Evolutionary conservation across 1,284 basidiomycete genomes (phyloP).

Genomic region (Ustilago lituana): DNA sequence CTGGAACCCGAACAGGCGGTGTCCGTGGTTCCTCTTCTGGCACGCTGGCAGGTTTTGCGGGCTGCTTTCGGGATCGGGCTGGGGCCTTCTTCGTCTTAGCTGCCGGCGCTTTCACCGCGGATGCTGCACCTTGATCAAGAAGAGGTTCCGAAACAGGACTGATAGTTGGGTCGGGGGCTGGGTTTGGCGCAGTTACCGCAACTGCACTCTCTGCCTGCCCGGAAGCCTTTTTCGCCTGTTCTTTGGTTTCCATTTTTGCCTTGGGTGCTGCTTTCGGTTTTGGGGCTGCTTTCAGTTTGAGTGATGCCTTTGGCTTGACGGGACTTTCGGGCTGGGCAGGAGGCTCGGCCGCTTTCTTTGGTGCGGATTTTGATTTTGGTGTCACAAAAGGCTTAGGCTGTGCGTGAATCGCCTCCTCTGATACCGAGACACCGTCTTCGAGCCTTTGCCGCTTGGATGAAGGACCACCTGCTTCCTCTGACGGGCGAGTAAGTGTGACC

Average conservation of each 20-base stretch:
- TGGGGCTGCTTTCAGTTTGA: background rate
- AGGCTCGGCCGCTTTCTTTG: no score
- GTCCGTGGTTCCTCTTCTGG: background rate
- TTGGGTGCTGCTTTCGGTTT: conserved; percentile 9
- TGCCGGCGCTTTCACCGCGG: background rate
- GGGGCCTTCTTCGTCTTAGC: conserved; percentile 4
- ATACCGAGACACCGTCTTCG: background rate
- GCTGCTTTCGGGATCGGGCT: conserved; percentile 9
- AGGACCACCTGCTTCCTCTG: conserved; percentile 1
- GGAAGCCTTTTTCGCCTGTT: conserved; percentile 3
- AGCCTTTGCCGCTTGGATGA: conserved; percentile 13
- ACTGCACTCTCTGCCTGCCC: background rate
- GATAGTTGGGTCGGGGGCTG: background rate
- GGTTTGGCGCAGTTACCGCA: no score
- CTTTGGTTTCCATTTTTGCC: conserved; percentile 15
- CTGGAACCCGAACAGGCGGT: background rate
- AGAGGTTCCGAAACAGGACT: no score
- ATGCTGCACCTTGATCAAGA: background rate
- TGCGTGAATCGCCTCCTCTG: background rate
- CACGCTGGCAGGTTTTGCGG: background rate
- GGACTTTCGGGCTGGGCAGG: no score
- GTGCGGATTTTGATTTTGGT: conserved; percentile 1
- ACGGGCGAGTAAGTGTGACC: background rate
- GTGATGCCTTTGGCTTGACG: conserved; percentile 3
- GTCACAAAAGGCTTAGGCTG: background rate